Percentiles rank a stretch among this genome's conserved stretches.
Evolutionary conservation across 352 stramenopile species (phyloP).

Genomic region (Globisporangium nagaii): DNA sequence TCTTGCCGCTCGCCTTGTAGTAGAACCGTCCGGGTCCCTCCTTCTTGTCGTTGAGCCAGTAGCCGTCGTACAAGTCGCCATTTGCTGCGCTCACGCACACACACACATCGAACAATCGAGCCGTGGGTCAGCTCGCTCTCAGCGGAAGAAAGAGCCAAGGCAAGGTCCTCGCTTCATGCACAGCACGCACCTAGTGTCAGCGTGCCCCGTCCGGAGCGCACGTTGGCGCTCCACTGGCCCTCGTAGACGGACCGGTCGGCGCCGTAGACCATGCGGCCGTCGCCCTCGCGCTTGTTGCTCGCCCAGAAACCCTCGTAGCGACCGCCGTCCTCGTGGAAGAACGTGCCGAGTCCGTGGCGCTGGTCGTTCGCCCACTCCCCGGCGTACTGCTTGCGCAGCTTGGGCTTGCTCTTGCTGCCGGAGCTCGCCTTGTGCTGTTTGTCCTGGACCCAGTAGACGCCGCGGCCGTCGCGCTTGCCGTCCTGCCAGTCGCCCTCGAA

Average conservation of each 20-base stretch:
- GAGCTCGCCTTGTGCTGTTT: conserved; percentile 19
- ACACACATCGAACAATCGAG: too few relatives aligned
- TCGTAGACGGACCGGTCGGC: conserved; percentile 87
- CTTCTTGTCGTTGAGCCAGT: conserved; percentile 86
- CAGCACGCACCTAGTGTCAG: conserved; percentile 45
- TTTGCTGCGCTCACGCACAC: conserved; percentile 37
- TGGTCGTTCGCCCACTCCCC: conserved; percentile 75
- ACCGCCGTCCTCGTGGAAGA: conserved; percentile 78
- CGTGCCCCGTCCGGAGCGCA: conserved; percentile 67
- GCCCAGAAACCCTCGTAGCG: conserved; percentile 81
- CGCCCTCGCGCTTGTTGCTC: conserved; percentile 68
- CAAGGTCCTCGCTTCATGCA: too few relatives aligned
- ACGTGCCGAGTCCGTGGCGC: conserved; percentile 71
- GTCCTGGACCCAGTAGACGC: conserved; percentile 76
- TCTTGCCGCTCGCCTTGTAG: conserved; percentile 78
- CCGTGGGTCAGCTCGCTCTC: too few relatives aligned
- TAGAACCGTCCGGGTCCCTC: conserved; percentile 80
- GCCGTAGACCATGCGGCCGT: conserved; percentile 70
- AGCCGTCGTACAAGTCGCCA: conserved; percentile 82
- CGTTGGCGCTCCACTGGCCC: conserved; percentile 69
- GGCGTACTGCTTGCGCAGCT: conserved; percentile 78
- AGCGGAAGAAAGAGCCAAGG: too few relatives aligned
- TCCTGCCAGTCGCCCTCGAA: conserved; percentile 86
- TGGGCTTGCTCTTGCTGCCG: conserved; percentile 40
- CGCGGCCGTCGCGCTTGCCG: conserved; percentile 76